A percentile compares a stretch with the other conserved stretches of the same genome.
These are phyloP conservation scores for Colletotrichum sp. DNA, from an alignment of 2,329 filamentous ascomycete genomes.

Conservation along the genomic window DNA sequence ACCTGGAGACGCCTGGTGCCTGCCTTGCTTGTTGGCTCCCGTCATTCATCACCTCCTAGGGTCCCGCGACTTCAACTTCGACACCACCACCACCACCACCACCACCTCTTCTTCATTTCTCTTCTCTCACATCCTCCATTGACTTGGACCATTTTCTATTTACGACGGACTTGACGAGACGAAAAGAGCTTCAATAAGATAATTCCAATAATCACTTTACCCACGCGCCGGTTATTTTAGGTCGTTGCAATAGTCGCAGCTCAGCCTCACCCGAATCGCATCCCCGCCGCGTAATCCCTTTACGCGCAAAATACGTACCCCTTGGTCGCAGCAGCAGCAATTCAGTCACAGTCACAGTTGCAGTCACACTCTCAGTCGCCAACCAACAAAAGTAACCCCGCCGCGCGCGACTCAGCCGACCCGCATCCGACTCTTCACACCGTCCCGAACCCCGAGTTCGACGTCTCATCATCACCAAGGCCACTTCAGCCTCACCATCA, in stretches of 20 bases:
- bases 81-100: background rate
- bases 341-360: background rate
- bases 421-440: background rate
- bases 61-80: background rate
- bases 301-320: conserved; percentile 1
- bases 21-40: background rate
- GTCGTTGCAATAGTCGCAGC: background rate
- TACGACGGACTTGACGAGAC: background rate
- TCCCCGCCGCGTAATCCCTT: conserved; percentile 2
- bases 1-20: background rate
- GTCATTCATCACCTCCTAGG: conserved; percentile 1
- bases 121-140: background rate
- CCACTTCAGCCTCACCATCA: background rate
- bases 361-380: background rate
- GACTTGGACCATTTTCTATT: background rate
- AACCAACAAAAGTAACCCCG: background rate
- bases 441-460: background rate
- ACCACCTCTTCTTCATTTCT: background rate
- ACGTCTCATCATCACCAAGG: background rate
- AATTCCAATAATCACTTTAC: background rate
- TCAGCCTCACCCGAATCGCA: background rate
- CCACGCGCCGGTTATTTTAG: background rate
- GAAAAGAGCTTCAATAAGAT: background rate
- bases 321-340: background rate
- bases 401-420: background rate